Conservation (phyloP, 2,329 filamentous ascomycete genomes). For the Phoma sp. region DNA sequence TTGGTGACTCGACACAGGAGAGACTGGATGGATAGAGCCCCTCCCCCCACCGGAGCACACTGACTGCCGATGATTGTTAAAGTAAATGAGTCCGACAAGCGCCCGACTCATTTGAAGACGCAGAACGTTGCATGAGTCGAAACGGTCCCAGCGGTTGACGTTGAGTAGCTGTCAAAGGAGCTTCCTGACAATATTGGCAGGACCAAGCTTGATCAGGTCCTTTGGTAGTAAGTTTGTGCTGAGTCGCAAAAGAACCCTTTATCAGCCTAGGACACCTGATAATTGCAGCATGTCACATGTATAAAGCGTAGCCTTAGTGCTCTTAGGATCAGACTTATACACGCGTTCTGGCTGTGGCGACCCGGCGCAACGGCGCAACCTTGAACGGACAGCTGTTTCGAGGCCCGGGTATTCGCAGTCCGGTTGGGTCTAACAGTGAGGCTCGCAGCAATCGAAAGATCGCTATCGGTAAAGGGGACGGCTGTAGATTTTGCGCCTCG, state of each 20-base stretch:
- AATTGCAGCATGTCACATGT: not conserved
- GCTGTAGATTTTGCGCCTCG: constrained; percentile 2
- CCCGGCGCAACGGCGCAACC: constrained; percentile 5
- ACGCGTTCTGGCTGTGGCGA: not conserved
- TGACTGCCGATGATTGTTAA: not conserved
- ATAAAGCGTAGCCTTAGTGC: not conserved
- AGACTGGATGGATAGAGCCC: not conserved
- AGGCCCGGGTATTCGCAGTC: constrained; percentile 1
- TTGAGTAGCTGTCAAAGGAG: not conserved
- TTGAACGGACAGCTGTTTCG: not conserved
- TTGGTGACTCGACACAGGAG: not conserved
- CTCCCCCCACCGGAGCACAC: not conserved
- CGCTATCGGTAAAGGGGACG: not conserved
- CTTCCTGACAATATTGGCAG: not conserved
- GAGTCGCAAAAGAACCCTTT: constrained; percentile 2
- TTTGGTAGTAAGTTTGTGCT: not conserved
- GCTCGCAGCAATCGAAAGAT: not conserved
- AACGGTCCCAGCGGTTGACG: not conserved
- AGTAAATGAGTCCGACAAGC: not conserved
- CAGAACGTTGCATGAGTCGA: not conserved
- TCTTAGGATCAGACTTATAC: not conserved
- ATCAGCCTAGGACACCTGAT: not conserved
- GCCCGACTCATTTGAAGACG: not conserved
- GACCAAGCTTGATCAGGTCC: not conserved
- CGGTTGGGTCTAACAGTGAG: not conserved